Conservation (phyloP, 305 asterid genomes). For the Withania somnifera region DNA sequence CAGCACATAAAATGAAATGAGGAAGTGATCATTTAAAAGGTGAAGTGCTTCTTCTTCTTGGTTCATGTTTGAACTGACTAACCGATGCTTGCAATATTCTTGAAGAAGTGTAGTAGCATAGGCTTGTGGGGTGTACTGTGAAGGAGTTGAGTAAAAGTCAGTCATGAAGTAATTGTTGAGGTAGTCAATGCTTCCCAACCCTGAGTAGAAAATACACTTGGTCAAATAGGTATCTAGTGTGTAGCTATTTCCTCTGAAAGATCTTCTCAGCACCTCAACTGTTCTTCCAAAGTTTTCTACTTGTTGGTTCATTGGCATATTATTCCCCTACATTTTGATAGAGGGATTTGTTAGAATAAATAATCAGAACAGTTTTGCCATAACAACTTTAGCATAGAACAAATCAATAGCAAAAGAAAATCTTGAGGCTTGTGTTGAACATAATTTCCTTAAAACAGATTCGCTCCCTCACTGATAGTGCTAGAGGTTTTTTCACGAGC, state of each 20-base stretch:
- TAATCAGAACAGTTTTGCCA: too few species aligned
- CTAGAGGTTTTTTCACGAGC: too few species aligned
- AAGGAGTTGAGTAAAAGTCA: conserved; percentile 50
- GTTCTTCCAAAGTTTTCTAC: conserved; percentile 45
- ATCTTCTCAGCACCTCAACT: conserved; percentile 42
- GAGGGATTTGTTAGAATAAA: too few species aligned
- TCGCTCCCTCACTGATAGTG: too few species aligned
- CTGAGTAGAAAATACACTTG: conserved; percentile 64
- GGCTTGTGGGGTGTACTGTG: conserved; percentile 46
- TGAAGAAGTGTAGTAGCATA: conserved; percentile 66
- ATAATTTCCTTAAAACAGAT: too few species aligned
- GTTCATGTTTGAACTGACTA: background rate
- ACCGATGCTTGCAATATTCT: conserved; percentile 55
- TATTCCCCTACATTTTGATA: conserved; percentile 62
- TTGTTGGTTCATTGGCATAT: conserved; percentile 66
- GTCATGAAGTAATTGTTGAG: conserved; percentile 83
- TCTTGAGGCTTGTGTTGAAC: too few species aligned
- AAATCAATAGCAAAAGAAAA: too few species aligned
- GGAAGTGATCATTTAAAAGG: background rate
- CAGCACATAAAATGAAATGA: background rate
- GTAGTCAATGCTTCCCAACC: conserved; percentile 86
- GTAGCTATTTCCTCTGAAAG: conserved; percentile 42
- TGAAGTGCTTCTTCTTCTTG: background rate
- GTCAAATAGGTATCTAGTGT: conserved; percentile 46
- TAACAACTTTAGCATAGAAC: too few species aligned